These are phyloP conservation scores for Xylaria castorea DNA, from an alignment of 495 filamentous ascomycete species.

Conservation along the genomic window DNA sequence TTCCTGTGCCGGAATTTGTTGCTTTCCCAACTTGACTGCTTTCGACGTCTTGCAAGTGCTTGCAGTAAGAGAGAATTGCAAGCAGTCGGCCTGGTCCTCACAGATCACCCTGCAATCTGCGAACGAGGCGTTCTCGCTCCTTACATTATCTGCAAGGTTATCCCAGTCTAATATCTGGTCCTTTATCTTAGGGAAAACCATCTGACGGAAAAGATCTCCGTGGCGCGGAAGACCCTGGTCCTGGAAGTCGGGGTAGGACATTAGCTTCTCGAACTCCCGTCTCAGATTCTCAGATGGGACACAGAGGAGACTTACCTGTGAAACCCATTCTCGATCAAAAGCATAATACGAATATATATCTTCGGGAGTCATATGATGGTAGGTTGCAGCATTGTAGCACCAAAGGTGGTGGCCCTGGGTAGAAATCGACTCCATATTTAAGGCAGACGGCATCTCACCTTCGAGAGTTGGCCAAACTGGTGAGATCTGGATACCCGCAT, in stretches of 20 bases:
- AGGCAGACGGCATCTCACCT: conserved; percentile 41
- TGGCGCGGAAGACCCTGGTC: conserved; percentile 21
- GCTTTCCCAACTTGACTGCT: not conserved
- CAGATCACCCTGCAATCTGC: conserved; percentile 44
- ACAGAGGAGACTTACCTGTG: conserved; percentile 28
- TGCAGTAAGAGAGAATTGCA: conserved; percentile 45
- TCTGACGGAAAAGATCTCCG: conserved; percentile 43
- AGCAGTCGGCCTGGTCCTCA: conserved; percentile 39
- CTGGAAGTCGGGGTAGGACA: not conserved
- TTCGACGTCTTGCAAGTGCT: conserved; percentile 37
- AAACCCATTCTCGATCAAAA: conserved; percentile 51
- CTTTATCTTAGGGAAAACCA: conserved; percentile 36
- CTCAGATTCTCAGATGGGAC: not conserved
- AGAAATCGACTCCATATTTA: conserved; percentile 45
- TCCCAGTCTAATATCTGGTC: conserved; percentile 43
- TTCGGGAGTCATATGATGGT: conserved; percentile 51
- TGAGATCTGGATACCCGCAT: conserved; percentile 44
- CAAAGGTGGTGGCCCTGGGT: conserved; percentile 46
- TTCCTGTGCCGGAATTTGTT: not conserved
- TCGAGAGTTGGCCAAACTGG: conserved; percentile 48
- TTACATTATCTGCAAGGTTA: conserved; percentile 41
- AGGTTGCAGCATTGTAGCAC: conserved; percentile 51
- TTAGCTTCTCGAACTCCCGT: not conserved
- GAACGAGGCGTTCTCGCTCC: conserved; percentile 24
- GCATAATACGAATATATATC: conserved; percentile 50